Conservation (phyloP, 2,329 filamentous ascomycete species). For the Neonectria neomacrospora region DNA sequence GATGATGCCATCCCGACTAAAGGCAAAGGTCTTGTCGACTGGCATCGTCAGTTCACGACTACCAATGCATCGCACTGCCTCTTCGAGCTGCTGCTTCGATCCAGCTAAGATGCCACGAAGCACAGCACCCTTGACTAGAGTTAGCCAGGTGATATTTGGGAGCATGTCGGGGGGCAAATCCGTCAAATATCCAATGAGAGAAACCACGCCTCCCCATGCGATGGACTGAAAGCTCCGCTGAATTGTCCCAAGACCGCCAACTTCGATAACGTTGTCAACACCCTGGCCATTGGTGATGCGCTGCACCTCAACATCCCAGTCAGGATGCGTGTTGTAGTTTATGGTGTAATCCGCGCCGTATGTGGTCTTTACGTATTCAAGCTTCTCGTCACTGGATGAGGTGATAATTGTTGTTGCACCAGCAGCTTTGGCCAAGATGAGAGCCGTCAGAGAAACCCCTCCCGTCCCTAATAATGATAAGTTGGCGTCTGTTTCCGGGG, state of each 20-base stretch:
- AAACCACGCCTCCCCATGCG: conserved; percentile 57
- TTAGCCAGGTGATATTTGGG: conserved; percentile 1
- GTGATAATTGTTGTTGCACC: conserved; percentile 60
- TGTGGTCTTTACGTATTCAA: conserved; percentile 48
- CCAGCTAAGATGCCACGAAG: conserved; percentile 18
- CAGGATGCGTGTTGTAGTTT: conserved; percentile 59
- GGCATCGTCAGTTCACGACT: neutral
- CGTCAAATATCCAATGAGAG: conserved; percentile 55
- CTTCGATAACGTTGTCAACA: conserved; percentile 54
- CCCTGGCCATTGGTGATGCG: conserved; percentile 56
- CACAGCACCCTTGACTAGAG: conserved; percentile 7
- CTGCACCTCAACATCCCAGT: conserved; percentile 59
- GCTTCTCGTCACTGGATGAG: conserved; percentile 61
- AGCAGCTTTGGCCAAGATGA: conserved; percentile 59
- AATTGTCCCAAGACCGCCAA: conserved; percentile 54
- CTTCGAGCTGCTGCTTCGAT: conserved; percentile 26
- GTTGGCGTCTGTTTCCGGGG: neutral
- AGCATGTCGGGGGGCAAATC: neutral
- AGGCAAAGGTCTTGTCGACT: conserved; percentile 1
- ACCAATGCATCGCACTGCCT: neutral
- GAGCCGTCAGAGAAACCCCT: conserved; percentile 56
- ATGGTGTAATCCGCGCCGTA: conserved; percentile 58
- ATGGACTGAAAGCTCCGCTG: conserved; percentile 58
- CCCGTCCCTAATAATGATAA: conserved; percentile 53
- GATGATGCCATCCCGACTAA: conserved; percentile 1